phyloP scores from a whole-genome alignment of 306 rosid genomes.

The Vigna nakashimae region DNA sequence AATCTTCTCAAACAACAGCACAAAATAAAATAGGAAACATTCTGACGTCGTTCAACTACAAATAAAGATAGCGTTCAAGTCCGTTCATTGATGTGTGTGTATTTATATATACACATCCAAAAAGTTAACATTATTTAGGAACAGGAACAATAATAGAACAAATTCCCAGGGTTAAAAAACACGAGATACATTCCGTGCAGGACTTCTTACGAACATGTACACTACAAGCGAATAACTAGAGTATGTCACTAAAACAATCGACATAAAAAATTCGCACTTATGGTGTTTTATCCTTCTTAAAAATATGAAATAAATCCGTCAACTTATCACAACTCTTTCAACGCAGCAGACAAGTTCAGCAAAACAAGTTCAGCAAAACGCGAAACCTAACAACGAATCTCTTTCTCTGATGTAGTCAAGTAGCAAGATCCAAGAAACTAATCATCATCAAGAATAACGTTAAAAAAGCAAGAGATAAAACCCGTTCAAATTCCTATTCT shows the following conservation, averaged over 20 bases:
- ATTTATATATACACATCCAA: neutral
- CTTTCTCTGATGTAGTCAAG: neutral
- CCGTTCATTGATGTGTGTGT: no score
- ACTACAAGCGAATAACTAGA: constrained; percentile 13
- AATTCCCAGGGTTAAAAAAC: neutral
- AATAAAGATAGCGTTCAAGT: no score
- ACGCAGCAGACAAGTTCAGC: neutral
- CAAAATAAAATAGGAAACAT: neutral
- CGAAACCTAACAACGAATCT: neutral
- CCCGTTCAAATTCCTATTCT: neutral
- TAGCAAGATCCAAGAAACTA: neutral
- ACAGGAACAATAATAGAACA: neutral
- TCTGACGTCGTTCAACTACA: no score
- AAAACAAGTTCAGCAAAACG: neutral
- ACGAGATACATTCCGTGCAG: neutral
- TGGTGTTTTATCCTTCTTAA: neutral
- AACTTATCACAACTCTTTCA: neutral
- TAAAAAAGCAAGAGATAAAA: neutral
- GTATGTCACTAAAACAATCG: neutral
- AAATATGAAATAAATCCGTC: neutral
- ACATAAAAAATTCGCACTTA: neutral
- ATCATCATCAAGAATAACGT: neutral
- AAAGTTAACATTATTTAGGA: neutral
- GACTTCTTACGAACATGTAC: constrained; percentile 42
- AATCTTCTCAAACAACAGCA: neutral